Base-by-base conservation (phyloP, 2,329 filamentous ascomycete genomes). In the Aspergillus sp. region DNA sequence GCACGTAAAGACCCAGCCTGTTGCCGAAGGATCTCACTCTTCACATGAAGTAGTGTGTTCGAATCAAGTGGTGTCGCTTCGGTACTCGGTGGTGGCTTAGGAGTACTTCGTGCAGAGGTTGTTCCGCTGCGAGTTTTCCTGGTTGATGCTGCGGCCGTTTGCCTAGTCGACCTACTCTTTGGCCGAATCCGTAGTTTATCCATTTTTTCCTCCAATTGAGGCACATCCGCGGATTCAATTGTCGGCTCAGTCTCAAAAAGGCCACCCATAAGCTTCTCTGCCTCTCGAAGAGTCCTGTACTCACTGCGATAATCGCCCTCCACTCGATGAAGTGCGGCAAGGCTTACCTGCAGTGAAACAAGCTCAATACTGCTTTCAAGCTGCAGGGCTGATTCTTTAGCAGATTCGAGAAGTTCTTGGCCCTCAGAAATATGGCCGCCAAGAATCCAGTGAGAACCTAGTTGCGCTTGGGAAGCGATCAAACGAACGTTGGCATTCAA, bases 401-500 rank as follows among this genome's bases (percentile, higher is more conserved):
- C 84, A 59, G 85, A 84, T 1, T 84, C 77, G 2, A 86, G 72
- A 52, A 86, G 80, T 21, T 84, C 83, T n/a, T 77, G 71, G 1
- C 80, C 82, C 67, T 84, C 81, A 14, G 77, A 73, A 3, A 78
- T 57, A 63, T 79, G 73, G 5, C 80, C 81, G 53, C 81, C 79
- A 45, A 79, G 75, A 44, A 80, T 77, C 73, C 78, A 81, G 52
- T 79, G 77, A 50, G 79, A 73, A 14, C 77, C 78, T 51, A 80
- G 67, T 63, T 81, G 66, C 49, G 77, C 75, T 65, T 79, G 73
- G 46, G 78, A 80, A 40, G 80, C 75, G 19, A 78, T 73, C 27
- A 79, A 70, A 2, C 82, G 75, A 12, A 87, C 80, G 37, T 83
- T 80, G 0, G 89, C 87, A 48, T 83, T 79, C 8, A 90, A 84